Base-by-base conservation (phyloP, 2,329 filamentous ascomycete species). In the Aspergillus sp. region DNA sequence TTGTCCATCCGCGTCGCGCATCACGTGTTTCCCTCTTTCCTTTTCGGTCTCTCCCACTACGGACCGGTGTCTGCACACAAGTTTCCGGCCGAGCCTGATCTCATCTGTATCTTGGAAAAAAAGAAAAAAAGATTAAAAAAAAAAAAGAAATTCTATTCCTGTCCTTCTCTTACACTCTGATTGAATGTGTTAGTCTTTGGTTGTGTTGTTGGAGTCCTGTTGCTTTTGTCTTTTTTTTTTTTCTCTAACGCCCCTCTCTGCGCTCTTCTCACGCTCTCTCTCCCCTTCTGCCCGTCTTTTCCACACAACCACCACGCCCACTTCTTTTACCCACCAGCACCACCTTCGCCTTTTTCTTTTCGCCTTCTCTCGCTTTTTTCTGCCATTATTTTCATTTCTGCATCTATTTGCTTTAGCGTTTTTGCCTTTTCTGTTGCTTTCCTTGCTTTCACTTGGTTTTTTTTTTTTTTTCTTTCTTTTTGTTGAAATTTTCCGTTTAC, bases 71-170 rank as follows among this genome's bases (percentile, higher is more conserved):
- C 25, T 27, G 25, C 25, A 27, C 25, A 27, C 25, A 27, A 27
- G 25, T 27, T 10, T 27, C 25, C 25, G 25, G 25, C 25, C 25
- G 25, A 27, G 12, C 25, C 10, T 27, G 9, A 27, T 10, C 25
- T 27, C 25, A 27, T 27, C 25, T 27, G 25, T 27, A 27, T 27
- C 25, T 27, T 7, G 5, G 10, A 27, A 4, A 27, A 27, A 12
- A 27, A 12, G 4, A 10, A 27, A 27, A 27, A 38, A 38, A 38
- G 20, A 27, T 10, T 7, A 7, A 27, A 27, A 38, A 19, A 38
- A 25, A 27, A 23, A 20, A 42, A 42, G 25, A 50, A 44, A 45
- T 22, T 27, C 41, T 43, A n/a, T 53, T 45, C 41, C 44, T 46
- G n/a, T 25, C 20, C 6, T 20, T 42, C 22, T 20, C 17, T 22